phyloP scores from a whole-genome alignment of 345 rosid species.

The Eutrema japonicum region DNA sequence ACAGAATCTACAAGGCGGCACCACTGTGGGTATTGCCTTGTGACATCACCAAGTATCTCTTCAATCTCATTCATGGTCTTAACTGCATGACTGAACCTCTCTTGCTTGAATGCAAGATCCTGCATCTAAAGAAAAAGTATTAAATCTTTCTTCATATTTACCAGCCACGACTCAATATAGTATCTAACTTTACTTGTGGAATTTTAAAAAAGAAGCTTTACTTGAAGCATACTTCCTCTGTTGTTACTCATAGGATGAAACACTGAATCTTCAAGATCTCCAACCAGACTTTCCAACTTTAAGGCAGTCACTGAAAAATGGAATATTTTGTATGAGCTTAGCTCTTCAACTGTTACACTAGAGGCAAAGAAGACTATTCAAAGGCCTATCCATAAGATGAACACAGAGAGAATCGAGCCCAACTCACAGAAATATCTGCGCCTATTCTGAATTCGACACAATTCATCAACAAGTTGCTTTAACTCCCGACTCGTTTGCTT shows the following conservation, averaged over 20 bases:
- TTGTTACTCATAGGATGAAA: slow-evolving; percentile 45
- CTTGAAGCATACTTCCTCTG: slow-evolving; percentile 49
- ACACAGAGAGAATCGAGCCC: background rate
- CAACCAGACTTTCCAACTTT: slow-evolving; percentile 74
- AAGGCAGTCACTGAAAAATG: slow-evolving; percentile 57
- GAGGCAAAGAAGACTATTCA: background rate
- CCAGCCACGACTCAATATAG: background rate
- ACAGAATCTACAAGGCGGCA: slow-evolving; percentile 60
- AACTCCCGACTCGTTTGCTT: slow-evolving; percentile 50
- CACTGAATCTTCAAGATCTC: slow-evolving; percentile 84
- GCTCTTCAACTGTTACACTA: background rate
- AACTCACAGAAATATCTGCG: slow-evolving; percentile 60
- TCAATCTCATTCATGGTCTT: slow-evolving; percentile 60
- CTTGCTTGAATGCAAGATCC: slow-evolving; percentile 57
- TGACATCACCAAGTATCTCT: slow-evolving; percentile 50
- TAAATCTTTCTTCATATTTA: background rate
- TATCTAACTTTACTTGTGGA: slow-evolving; percentile 42
- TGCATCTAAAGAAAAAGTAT: slow-evolving; percentile 43
- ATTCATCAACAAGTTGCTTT: slow-evolving; percentile 50
- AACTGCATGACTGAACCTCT: slow-evolving; percentile 54
- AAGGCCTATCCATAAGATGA: background rate
- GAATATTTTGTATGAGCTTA: background rate
- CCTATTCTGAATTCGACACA: slow-evolving; percentile 51
- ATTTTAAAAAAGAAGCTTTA: slow-evolving; percentile 39
- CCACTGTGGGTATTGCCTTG: slow-evolving; percentile 60